Evolutionary conservation across 1,284 basidiomycete species (phyloP).

Genomic region (Pascua sp.): DNA sequence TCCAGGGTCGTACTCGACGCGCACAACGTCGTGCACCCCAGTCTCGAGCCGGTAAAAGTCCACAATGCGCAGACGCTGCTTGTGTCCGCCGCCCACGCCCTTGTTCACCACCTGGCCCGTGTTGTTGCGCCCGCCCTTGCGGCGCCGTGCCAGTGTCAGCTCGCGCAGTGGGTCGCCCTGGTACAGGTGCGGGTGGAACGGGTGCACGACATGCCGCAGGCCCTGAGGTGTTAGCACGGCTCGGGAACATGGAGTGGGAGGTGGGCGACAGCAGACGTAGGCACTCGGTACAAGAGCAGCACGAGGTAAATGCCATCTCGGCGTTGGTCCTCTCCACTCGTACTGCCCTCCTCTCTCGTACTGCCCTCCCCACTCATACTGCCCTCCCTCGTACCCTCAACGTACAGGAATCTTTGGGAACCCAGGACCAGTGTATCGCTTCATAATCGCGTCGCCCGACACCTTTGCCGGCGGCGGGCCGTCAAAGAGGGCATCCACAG

Average conservation of each 20-base stretch:
- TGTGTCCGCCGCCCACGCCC: conserved; percentile 86
- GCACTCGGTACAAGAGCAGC: not conserved
- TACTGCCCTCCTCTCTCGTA: too few relatives aligned
- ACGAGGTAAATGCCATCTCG: too few relatives aligned
- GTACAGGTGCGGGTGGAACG: conserved; percentile 77
- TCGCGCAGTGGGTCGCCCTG: conserved; percentile 75
- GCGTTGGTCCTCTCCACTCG: too few relatives aligned
- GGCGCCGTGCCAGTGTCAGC: conserved; percentile 77
- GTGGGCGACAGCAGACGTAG: too few relatives aligned
- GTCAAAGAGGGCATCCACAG: conserved; percentile 22
- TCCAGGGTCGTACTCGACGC: conserved; percentile 96
- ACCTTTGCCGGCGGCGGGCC: conserved; percentile 21
- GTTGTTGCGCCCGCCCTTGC: conserved; percentile 78
- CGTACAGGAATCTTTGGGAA: conserved; percentile 46
- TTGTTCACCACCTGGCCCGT: conserved; percentile 85
- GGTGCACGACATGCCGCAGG: conserved; percentile 79
- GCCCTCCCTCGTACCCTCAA: not conserved
- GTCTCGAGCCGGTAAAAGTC: conserved; percentile 77
- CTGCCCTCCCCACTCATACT: too few relatives aligned
- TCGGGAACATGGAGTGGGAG: not conserved
- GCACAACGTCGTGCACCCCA: conserved; percentile 81
- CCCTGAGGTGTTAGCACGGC: conserved; percentile 47
- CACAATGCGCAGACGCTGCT: conserved; percentile 75
- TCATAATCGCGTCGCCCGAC: conserved; percentile 28
- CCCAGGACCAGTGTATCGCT: conserved; percentile 43